Conservation (phyloP, 352 stramenopile species). For the Thraustochytrium sp. region DNA sequence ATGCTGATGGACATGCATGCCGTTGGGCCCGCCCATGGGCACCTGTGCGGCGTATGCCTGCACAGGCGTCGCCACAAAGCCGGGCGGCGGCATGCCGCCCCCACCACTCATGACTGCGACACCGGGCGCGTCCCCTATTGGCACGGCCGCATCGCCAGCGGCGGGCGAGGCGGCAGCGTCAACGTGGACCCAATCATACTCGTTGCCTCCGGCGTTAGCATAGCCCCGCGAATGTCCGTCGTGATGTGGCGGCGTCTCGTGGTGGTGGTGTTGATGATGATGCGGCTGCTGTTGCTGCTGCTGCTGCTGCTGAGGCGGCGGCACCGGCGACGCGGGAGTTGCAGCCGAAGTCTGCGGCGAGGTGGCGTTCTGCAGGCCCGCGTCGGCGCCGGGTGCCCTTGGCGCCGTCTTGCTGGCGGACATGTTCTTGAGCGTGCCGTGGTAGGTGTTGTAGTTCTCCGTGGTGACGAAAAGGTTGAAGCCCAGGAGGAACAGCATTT, state of each 20-base stretch:
- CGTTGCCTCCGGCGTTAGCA: background rate
- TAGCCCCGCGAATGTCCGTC: background rate
- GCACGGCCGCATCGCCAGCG: no score
- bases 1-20: background rate
- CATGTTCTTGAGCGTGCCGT: slow-evolving; percentile 34
- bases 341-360: no score
- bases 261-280: background rate
- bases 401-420: background rate
- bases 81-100: background rate
- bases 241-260: background rate
- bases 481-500: slow-evolving; percentile 32
- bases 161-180: no score
- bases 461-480: slow-evolving; percentile 41
- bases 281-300: background rate
- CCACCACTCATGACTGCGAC: no score
- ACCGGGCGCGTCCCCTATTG: background rate
- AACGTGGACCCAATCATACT: background rate
- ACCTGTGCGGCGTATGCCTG: background rate
- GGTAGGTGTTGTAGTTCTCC: slow-evolving; percentile 40
- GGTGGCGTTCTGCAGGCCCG: background rate
- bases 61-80: background rate
- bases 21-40: background rate
- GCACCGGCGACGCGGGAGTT: no score
- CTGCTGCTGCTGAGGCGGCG: background rate
- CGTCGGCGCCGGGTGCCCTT: background rate